phyloP scores from a whole-genome alignment of 2,329 filamentous ascomycete species.

The Arthroderma sp. region DNA sequence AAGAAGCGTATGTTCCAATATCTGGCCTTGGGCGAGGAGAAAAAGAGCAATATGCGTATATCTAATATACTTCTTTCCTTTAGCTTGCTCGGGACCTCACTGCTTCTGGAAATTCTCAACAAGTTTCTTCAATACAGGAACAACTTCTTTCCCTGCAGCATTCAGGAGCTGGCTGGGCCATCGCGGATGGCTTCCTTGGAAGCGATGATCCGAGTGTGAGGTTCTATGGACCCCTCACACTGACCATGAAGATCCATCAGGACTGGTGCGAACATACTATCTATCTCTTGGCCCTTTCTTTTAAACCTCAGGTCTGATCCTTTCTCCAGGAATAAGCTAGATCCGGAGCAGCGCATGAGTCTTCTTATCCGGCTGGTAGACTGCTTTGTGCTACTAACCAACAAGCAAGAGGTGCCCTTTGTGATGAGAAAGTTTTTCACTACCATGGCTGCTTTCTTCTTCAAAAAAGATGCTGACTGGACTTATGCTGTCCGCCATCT shows the following conservation, averaged over 20 bases:
- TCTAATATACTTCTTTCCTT: neutral
- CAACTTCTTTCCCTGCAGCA: constrained; percentile 67
- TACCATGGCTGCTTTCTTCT: constrained; percentile 32
- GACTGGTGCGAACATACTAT: constrained; percentile 47
- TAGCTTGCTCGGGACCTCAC: constrained; percentile 31
- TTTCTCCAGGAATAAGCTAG: constrained; percentile 23
- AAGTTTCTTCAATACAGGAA: constrained; percentile 49
- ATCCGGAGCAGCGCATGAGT: constrained; percentile 16
- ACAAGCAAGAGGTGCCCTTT: constrained; percentile 24
- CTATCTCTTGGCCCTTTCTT: too few relatives aligned
- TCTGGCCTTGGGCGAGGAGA: too few relatives aligned
- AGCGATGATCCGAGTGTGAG: constrained; percentile 61
- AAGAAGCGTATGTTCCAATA: constrained; percentile 3
- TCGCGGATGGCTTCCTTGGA: constrained; percentile 62
- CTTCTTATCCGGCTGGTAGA: constrained; percentile 30
- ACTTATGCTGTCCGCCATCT: constrained; percentile 23
- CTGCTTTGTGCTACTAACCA: constrained; percentile 30
- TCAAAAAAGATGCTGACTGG: constrained; percentile 28
- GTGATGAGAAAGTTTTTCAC: constrained; percentile 36
- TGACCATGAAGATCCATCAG: constrained; percentile 90
- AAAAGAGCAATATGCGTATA: neutral
- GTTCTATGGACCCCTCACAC: constrained; percentile 86
- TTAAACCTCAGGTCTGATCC: constrained; percentile 6
- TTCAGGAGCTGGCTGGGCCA: constrained; percentile 69
- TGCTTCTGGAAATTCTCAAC: constrained; percentile 30